Base-by-base conservation (phyloP, 306 rosid species). In the Cicer bijugum region DNA sequence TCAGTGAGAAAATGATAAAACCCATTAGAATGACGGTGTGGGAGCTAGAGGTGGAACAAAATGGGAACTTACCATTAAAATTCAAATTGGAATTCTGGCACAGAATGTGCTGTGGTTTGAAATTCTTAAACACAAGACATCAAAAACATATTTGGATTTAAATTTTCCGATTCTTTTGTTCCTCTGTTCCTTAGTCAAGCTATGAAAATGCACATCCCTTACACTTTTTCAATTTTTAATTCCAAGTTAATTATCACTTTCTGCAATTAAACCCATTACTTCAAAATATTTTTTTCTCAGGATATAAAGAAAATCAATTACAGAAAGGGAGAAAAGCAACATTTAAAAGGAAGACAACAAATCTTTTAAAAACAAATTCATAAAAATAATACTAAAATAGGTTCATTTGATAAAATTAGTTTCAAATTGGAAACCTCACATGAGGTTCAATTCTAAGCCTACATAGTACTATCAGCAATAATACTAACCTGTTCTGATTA, bases 401-500 rank as follows among this genome's bases (percentile, higher is more conserved):
- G 14, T 71, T 75, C 44, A 17, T 1, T 17, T 28, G 62, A 43
- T 8, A 56, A 45, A 67, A 35, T 63, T n/a, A 50, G 40, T 72
- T 68, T 58, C 58, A 51, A 52, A 23, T 50, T 28, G 57, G 35
- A 68, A 82, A 62, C 50, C 59, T 59, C 10, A 47, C 14, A 23
- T 17, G 75, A 76, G 44, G 20, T 56, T 51, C 57, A 70, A 69
- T 81, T 69, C 10, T 62, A 65, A 58, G 33, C 58, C 37, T 42
- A 65, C 20, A 51, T 14, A 67, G 67, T 43, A 67, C 42, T 19
- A 69, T 35, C 52, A 0, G 20, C 35, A 28, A 28, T 28, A 28
- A 67, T 19, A 45, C 74, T 17, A 19, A 92, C 98, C 98, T 91
- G 91, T 91, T 87, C 77, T 86, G 80, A 12, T 81, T 58, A 0